These are phyloP conservation scores for Asterionellopsis glacialis DNA, from an alignment of 108 stramenopile species.

Conservation along the genomic window DNA sequence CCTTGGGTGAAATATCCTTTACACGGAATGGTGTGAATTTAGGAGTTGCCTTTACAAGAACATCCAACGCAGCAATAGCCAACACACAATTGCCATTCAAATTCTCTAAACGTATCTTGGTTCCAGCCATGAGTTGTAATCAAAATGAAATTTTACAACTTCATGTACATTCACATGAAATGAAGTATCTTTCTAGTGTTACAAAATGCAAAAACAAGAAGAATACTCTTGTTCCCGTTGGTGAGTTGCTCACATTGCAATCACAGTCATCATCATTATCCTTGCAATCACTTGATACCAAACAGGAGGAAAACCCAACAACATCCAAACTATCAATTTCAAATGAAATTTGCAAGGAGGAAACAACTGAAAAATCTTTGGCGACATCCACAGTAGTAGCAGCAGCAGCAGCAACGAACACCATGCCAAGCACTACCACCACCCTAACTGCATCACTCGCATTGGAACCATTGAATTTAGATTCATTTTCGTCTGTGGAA, in stretches of 20 bases:
- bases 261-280: not conserved
- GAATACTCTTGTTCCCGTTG: slow-evolving; percentile 28
- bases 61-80: too few relatives aligned
- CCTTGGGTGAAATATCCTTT: slow-evolving; percentile 47
- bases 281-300: not conserved
- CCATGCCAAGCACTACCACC: not conserved
- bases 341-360: not conserved
- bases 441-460: not conserved
- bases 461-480: slow-evolving; percentile 41
- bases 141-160: slow-evolving; percentile 63
- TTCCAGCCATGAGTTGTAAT: slow-evolving; percentile 77
- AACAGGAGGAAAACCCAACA: slow-evolving; percentile 5
- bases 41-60: slow-evolving; percentile 45
- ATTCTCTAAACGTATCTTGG: slow-evolving; percentile 11
- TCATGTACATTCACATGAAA: slow-evolving; percentile 31
- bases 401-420: too few relatives aligned
- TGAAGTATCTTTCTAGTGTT: slow-evolving; percentile 37
- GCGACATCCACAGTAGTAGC: too few relatives aligned
- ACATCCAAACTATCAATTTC: too few relatives aligned
- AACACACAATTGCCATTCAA: not conserved
- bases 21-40: slow-evolving; percentile 64
- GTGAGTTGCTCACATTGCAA: slow-evolving; percentile 20
- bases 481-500: slow-evolving; percentile 35
- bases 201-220: slow-evolving; percentile 9
- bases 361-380: too few relatives aligned